Evolutionary conservation across 768 basidiomycete genomes (phyloP).

Genomic region (Leccinum disarticulatum): DNA sequence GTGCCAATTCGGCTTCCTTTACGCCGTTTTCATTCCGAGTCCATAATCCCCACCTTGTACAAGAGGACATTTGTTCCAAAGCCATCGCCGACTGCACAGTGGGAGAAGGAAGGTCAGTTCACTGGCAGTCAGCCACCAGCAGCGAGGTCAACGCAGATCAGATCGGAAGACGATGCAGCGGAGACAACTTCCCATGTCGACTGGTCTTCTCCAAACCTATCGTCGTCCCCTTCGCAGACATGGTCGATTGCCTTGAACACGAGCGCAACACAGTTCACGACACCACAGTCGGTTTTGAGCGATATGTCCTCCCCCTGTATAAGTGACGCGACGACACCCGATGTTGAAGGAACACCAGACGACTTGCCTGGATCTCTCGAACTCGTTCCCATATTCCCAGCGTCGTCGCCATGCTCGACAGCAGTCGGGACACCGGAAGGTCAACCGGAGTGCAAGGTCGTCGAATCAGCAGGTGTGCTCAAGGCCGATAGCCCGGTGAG

Average conservation of each 20-base stretch:
- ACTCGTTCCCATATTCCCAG: background rate
- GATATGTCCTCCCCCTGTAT: background rate
- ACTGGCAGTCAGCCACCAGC: background rate
- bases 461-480: background rate
- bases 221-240: slow-evolving; percentile 9
- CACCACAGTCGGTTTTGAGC: background rate
- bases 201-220: background rate
- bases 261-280: background rate
- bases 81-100: background rate
- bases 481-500: background rate
- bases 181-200: background rate
- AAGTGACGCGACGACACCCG: too few relatives aligned
- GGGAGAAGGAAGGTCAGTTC: background rate
- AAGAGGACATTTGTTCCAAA: background rate
- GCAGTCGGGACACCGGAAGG: background rate
- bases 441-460: too few relatives aligned
- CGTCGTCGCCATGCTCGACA: background rate
- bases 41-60: too few relatives aligned
- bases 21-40: background rate
- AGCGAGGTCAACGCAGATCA: background rate
- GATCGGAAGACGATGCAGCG: background rate
- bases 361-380: background rate
- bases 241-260: background rate
- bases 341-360: background rate
- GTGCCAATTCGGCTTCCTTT: background rate